Evolutionary conservation across 495 filamentous ascomycete genomes (phyloP).

Genomic region (Apodospora peruviana): DNA sequence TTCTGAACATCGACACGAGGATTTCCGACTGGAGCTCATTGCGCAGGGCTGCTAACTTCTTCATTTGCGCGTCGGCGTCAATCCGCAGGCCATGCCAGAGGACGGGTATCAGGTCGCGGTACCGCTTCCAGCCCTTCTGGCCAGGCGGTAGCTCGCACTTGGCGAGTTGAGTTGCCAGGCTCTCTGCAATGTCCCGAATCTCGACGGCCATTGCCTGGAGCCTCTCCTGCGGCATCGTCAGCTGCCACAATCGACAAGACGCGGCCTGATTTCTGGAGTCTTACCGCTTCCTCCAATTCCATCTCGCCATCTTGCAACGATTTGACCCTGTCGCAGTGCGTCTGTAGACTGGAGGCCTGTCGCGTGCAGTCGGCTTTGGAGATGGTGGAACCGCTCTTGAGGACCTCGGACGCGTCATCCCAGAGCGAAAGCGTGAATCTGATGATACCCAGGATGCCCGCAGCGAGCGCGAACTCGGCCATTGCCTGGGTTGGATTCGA

Average conservation of each 20-base stretch:
- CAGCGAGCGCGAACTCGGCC: neutral
- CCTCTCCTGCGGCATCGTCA: neutral
- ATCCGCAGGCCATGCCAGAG: neutral
- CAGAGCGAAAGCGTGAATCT: neutral
- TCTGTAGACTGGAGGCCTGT: neutral
- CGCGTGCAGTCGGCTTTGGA: neutral
- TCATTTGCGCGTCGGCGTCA: neutral
- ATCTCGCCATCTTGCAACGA: neutral
- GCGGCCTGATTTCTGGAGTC: neutral
- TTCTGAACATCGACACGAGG: neutral
- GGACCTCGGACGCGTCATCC: neutral
- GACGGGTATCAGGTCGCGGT: neutral
- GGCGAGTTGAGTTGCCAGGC: neutral
- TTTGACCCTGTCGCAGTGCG: neutral
- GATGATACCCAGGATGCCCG: neutral
- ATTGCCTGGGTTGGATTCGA: too few relatives aligned
- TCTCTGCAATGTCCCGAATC: neutral
- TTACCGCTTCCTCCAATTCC: neutral
- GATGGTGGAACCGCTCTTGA: neutral
- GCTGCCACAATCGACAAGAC: neutral
- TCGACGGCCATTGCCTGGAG: neutral
- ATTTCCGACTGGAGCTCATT: neutral
- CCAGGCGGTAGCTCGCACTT: neutral
- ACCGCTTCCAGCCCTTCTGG: neutral
- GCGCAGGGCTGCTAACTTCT: neutral